Evolutionary conservation across 1,284 basidiomycete species (phyloP).

Genomic region (Cryptococcus jaspeensis): DNA sequence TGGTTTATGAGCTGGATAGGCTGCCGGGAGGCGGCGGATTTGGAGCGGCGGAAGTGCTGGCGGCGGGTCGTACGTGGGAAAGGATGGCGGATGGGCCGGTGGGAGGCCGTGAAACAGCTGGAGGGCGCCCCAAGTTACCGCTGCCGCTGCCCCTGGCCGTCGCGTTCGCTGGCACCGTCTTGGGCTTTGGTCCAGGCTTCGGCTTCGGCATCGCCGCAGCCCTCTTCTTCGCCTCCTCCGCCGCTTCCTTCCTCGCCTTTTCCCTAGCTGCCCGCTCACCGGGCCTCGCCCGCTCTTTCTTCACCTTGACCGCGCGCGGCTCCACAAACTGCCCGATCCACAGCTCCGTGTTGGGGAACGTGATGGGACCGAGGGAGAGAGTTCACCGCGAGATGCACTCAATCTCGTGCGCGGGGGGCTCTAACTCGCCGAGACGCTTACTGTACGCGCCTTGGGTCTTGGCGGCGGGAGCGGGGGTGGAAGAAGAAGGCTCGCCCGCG

Average conservation of each 20-base stretch:
- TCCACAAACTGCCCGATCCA: constrained; percentile 48
- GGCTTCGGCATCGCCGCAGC: background rate
- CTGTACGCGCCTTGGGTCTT: constrained; percentile 3
- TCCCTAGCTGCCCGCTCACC: constrained; percentile 10
- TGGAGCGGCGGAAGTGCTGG: background rate
- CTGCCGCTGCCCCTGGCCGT: background rate
- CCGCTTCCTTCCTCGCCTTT: constrained; percentile 6
- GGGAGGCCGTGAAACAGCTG: background rate
- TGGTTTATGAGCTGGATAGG: constrained; percentile 46
- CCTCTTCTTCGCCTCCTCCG: constrained; percentile 3
- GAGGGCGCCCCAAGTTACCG: background rate
- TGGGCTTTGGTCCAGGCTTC: background rate
- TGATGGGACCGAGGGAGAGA: constrained; percentile 41
- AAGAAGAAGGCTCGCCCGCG: background rate
- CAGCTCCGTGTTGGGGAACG: constrained; percentile 42
- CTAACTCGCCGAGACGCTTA: constrained; percentile 14
- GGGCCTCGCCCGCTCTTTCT: constrained; percentile 14
- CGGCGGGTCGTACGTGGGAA: background rate
- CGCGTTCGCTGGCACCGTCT: background rate
- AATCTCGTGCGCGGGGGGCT: constrained; percentile 46
- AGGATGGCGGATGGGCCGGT: background rate
- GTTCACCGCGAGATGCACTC: constrained; percentile 45
- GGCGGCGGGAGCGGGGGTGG: background rate
- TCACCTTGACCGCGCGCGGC: constrained; percentile 23
- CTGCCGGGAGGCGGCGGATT: constrained; percentile 16